Conservation (phyloP, 139 green algal genomes). For the Tetradesmus obliquus region DNA sequence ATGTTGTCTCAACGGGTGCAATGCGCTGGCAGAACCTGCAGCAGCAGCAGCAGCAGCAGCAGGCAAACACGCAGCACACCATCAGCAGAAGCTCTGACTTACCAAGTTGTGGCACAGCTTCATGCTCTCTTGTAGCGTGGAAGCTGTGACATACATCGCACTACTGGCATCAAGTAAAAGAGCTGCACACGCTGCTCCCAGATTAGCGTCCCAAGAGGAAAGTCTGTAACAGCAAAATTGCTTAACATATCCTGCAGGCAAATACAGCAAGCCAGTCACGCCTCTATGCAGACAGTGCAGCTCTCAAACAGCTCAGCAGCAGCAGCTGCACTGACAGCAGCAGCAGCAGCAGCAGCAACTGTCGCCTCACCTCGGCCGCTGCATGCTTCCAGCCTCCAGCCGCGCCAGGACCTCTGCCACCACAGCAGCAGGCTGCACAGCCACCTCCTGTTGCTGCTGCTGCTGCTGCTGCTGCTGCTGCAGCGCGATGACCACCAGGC, state of each 20-base stretch:
- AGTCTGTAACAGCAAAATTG: too few relatives aligned
- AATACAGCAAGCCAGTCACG: too few relatives aligned
- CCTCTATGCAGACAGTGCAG: neutral
- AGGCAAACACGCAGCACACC: too few relatives aligned
- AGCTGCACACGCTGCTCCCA: too few relatives aligned
- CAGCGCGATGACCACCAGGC: conserved; percentile 10
- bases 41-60: neutral
- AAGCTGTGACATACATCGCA: too few relatives aligned
- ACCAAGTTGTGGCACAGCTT: too few relatives aligned
- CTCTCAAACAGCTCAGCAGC: neutral
- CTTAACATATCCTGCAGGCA: too few relatives aligned
- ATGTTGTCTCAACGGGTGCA: conserved; percentile 5
- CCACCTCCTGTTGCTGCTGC: neutral
- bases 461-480: neutral
- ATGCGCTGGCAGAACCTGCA: conserved; percentile 36
- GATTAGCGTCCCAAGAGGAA: too few relatives aligned
- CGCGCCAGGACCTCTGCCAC: conserved; percentile 16
- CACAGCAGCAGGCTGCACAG: neutral
- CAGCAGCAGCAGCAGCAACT: neutral
- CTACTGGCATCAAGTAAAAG: too few relatives aligned
- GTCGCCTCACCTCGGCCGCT: conserved; percentile 14
- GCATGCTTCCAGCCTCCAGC: neutral
- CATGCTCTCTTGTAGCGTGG: too few relatives aligned
- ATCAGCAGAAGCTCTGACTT: too few relatives aligned
- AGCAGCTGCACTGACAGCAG: neutral